Conservation (phyloP, 768 basidiomycete genomes). For the Pulveroboletus sp. region DNA sequence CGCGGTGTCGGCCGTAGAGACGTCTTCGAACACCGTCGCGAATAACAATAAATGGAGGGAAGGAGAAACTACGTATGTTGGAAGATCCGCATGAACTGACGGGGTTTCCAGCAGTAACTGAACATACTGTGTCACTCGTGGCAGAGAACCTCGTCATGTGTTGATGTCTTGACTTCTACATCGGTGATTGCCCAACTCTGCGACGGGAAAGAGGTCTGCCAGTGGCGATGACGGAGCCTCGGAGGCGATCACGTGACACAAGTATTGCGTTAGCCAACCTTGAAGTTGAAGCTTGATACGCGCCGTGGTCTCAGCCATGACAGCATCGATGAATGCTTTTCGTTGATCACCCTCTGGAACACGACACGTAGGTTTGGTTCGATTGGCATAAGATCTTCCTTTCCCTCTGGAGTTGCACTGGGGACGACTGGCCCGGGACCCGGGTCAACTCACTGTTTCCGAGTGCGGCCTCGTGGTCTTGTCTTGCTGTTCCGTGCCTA, state of each 20-base stretch:
- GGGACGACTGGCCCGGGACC: neutral
- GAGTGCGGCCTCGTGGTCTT: neutral
- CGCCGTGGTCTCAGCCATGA: no score
- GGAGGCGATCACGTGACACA: neutral
- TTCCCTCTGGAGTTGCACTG: neutral
- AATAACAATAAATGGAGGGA: no score
- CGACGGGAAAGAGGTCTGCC: slow-evolving; percentile 5
- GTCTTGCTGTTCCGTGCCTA: no score
- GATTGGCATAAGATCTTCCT: neutral
- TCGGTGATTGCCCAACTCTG: slow-evolving; percentile 1
- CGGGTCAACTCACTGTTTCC: neutral
- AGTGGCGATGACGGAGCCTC: no score
- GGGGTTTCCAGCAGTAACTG: no score
- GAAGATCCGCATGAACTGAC: no score
- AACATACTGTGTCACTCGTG: no score
- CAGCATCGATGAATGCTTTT: no score
- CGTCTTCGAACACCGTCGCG: no score
- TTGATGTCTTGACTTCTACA: neutral
- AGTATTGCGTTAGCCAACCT: neutral
- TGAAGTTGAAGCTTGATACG: no score
- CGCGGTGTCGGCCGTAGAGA: no score
- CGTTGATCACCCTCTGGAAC: neutral
- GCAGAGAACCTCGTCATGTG: neutral
- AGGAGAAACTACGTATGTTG: no score
- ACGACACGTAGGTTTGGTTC: neutral